Conservation (phyloP, 2,329 filamentous ascomycete genomes). For the Venturia aucupariae region DNA sequence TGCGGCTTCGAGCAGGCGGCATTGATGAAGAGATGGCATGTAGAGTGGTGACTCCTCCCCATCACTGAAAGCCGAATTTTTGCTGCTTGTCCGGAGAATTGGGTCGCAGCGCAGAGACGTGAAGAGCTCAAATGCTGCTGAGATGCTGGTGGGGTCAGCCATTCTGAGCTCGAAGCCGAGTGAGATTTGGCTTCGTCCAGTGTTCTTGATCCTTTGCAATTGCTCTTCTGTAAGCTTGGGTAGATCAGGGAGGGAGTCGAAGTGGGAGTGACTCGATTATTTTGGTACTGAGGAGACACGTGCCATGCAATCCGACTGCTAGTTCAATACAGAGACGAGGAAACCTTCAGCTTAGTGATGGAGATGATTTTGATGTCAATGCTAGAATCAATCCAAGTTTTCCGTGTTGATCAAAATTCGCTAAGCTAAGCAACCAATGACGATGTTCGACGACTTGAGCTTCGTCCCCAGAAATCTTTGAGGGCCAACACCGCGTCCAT, state of each 20-base stretch:
- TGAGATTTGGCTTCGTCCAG: no score
- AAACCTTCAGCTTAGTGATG: neutral
- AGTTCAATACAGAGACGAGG: no score
- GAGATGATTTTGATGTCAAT: neutral
- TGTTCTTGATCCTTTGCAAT: neutral
- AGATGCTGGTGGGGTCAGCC: neutral
- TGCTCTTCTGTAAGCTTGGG: no score
- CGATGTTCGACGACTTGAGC: neutral
- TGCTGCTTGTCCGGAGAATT: slow-evolving; percentile 24
- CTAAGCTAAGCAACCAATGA: neutral
- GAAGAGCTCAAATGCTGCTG: slow-evolving; percentile 28
- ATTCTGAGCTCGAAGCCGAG: no score
- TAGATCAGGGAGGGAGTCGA: no score
- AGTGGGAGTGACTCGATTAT: neutral
- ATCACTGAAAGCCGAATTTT: slow-evolving; percentile 41
- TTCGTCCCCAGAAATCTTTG: neutral
- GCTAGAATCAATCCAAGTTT: neutral
- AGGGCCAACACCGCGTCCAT: neutral
- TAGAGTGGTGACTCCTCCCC: slow-evolving; percentile 56
- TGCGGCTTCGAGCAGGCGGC: slow-evolving; percentile 59
- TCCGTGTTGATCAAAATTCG: neutral
- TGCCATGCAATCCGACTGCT: neutral
- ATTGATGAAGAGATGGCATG: slow-evolving; percentile 68
- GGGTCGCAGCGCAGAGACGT: slow-evolving; percentile 32
- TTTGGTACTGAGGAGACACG: neutral